A percentile compares a stretch with the other conserved stretches of the same genome.
phyloP scores from a whole-genome alignment of 192 early-diverging fungal species.

The Coemansia sp. region DNA sequence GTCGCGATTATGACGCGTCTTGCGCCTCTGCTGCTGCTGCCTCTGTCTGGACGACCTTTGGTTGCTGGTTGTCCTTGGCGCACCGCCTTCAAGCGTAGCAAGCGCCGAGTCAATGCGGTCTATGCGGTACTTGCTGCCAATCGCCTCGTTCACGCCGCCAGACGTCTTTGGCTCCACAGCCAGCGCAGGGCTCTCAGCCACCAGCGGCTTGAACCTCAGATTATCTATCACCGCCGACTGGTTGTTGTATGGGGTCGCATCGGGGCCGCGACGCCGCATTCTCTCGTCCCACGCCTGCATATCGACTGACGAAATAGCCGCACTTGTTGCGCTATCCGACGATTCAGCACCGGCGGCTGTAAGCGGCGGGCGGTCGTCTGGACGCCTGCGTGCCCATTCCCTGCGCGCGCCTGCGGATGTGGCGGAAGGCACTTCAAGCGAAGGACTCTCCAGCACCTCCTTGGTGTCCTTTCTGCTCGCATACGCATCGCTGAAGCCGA shows the following conservation, averaged over 20 bases:
- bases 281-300: constrained; percentile 28
- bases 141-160: constrained; percentile 27
- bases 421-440: constrained; percentile 4
- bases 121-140: constrained; percentile 16
- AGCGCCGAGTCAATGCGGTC: constrained; percentile 25
- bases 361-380: constrained; percentile 36
- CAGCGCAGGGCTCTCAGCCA: constrained; percentile 25
- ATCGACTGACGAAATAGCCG: constrained; percentile 7
- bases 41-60: constrained; percentile 5
- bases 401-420: constrained; percentile 24
- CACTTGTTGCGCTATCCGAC: background rate
- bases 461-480: constrained; percentile 7
- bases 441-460: constrained; percentile 35
- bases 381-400: constrained; percentile 30
- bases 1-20: constrained; percentile 29
- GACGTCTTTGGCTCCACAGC: constrained; percentile 37
- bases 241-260: background rate
- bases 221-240: background rate
- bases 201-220: constrained; percentile 10
- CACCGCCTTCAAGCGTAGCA: constrained; percentile 39
- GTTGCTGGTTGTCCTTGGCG: background rate
- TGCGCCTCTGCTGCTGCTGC: constrained; percentile 13
- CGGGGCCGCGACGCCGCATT: constrained; percentile 9
- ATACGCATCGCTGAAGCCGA: background rate
- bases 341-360: constrained; percentile 6